A percentile compares a stretch with the other conserved stretches of the same genome.
Conservation (phyloP, 257 asterid genomes). For the Penstemon barbatus region DNA sequence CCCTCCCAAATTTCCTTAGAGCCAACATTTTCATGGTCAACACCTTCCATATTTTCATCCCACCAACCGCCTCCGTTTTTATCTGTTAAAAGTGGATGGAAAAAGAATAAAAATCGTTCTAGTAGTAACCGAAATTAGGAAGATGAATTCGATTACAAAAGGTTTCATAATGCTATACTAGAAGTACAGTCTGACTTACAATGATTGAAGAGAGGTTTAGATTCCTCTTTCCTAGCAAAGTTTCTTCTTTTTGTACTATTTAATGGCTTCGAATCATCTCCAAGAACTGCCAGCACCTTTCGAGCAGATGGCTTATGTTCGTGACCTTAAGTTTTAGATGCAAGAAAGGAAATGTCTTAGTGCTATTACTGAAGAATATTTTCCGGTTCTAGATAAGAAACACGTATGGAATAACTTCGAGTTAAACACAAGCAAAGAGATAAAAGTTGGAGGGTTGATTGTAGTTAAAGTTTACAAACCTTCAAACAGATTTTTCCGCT, state of each 20-base stretch:
- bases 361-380: neutral
- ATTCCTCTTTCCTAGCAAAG: slow-evolving; percentile 32
- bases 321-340: slow-evolving; percentile 32
- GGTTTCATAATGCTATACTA: too few species aligned
- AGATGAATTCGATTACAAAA: too few species aligned
- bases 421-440: neutral
- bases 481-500: slow-evolving; percentile 45
- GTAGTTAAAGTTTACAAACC: slow-evolving; percentile 32
- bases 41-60: slow-evolving; percentile 83
- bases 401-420: neutral
- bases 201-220: slow-evolving; percentile 58
- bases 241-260: slow-evolving; percentile 37
- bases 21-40: slow-evolving; percentile 86
- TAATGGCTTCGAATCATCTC: slow-evolving; percentile 54
- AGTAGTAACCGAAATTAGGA: neutral
- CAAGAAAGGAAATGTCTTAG: neutral
- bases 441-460: too few species aligned
- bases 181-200: slow-evolving; percentile 40
- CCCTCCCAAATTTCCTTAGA: slow-evolving; percentile 80
- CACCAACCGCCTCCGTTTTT: slow-evolving; percentile 90
- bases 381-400: slow-evolving; percentile 1
- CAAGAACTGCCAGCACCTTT: slow-evolving; percentile 67
- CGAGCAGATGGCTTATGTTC: slow-evolving; percentile 33
- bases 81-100: slow-evolving; percentile 44
- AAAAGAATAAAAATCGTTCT: neutral